Conservation (phyloP, 345 rosid genomes). For the Brassica rapa region DNA sequence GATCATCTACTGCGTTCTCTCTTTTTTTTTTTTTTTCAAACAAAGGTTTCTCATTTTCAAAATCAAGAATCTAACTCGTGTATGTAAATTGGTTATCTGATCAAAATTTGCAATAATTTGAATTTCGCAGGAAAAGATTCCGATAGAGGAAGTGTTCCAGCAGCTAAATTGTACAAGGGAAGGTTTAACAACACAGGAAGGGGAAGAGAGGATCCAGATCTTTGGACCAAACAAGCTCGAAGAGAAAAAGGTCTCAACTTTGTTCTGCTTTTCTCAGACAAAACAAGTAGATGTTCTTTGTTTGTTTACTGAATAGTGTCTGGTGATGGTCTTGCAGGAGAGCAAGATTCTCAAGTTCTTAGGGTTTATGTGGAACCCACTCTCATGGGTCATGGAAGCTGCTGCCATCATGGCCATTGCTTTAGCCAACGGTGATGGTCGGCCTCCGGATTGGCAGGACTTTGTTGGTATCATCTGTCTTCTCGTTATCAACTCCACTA, state of each 20-base stretch:
- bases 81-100: background rate
- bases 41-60: constrained; percentile 14
- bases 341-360: background rate
- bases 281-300: background rate
- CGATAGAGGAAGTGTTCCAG: constrained; percentile 85
- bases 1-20: no score
- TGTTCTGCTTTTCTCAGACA: background rate
- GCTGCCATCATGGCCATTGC: no score
- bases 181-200: constrained; percentile 65
- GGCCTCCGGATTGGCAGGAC: background rate
- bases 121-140: constrained; percentile 62
- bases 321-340: background rate
- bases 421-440: background rate
- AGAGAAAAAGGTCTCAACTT: constrained; percentile 67
- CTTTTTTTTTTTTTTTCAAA: no score
- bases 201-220: constrained; percentile 64
- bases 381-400: background rate
- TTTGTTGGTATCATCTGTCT: background rate
- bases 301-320: background rate
- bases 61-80: background rate
- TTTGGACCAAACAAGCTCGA: constrained; percentile 94
- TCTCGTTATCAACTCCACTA: background rate
- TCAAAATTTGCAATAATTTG: background rate
- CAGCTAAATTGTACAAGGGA: constrained; percentile 78
- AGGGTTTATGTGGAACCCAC: background rate